Evolutionary conservation across 2,329 filamentous ascomycete genomes (phyloP).

Genomic region (Aureobasidium zeae): DNA sequence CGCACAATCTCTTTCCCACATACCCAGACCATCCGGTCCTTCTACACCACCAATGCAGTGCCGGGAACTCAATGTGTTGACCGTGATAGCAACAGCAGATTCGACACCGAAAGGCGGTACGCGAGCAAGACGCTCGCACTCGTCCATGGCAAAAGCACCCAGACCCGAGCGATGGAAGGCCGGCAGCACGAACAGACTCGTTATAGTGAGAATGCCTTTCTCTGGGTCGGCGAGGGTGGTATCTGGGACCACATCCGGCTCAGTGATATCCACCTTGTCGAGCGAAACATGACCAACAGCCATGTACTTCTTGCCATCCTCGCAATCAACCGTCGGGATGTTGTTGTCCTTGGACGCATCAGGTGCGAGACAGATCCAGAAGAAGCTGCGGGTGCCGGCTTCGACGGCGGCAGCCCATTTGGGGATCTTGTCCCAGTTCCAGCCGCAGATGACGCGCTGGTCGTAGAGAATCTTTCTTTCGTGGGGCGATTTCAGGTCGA

Average conservation of each 20-base stretch:
- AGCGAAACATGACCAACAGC: constrained; percentile 19
- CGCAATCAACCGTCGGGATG: neutral
- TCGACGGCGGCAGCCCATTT: constrained; percentile 17
- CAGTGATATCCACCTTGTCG: constrained; percentile 16
- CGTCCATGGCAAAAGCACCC: constrained; percentile 18
- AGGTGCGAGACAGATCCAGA: constrained; percentile 19
- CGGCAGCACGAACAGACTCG: constrained; percentile 19
- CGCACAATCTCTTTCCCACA: constrained; percentile 7
- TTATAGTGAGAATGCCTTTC: constrained; percentile 17
- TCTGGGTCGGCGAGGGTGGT: constrained; percentile 12
- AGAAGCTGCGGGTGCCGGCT: constrained; percentile 16
- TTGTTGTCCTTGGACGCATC: neutral
- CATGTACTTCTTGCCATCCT: constrained; percentile 2
- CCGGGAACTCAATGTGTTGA: constrained; percentile 17
- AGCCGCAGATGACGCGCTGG: constrained; percentile 20
- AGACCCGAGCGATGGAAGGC: constrained; percentile 16
- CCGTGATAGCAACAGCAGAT: constrained; percentile 16
- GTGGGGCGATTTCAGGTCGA: constrained; percentile 16
- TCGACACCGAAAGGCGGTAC: constrained; percentile 16
- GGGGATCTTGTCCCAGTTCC: constrained; percentile 18
- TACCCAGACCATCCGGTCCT: constrained; percentile 17
- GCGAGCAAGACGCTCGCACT: constrained; percentile 17
- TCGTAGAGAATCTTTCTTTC: constrained; percentile 17
- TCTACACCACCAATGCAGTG: constrained; percentile 15
- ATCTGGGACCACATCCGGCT: constrained; percentile 12